phyloP scores from a whole-genome alignment of 768 basidiomycete species.

The Tricholoma terreum region DNA sequence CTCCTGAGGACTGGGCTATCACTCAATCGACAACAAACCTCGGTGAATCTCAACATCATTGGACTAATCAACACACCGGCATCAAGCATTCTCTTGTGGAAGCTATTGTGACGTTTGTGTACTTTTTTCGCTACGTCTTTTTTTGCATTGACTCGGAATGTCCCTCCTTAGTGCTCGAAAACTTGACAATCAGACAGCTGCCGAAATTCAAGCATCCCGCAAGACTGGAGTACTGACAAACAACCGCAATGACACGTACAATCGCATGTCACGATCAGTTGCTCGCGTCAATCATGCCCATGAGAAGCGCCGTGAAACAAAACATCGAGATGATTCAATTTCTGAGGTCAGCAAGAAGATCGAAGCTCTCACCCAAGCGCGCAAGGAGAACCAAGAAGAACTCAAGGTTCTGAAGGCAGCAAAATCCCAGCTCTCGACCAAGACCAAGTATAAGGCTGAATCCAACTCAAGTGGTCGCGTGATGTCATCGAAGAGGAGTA shows the following conservation, averaged over 20 bases:
- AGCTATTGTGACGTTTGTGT: conserved; percentile 3
- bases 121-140: not conserved
- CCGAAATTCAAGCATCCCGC: not conserved
- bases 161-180: not conserved
- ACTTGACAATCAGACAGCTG: not conserved
- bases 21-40: conserved; percentile 21
- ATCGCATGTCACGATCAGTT: not conserved
- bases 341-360: not conserved
- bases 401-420: not conserved
- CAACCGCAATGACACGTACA: not conserved
- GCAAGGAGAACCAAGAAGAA: not conserved
- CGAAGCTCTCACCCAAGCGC: not conserved
- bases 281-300: not conserved
- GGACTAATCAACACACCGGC: conserved; percentile 18
- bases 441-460: not conserved
- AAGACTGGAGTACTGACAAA: not conserved
- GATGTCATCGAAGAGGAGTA: not conserved
- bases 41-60: conserved; percentile 19
- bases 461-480: conserved; percentile 3
- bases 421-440: not conserved
- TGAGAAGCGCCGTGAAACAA: not conserved
- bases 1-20: conserved; percentile 14
- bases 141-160: too few relatives aligned
- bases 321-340: not conserved
- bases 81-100: conserved; percentile 18